phyloP scores from a whole-genome alignment of 108 stramenopile genomes.

The Fragilaria crotonensis region DNA sequence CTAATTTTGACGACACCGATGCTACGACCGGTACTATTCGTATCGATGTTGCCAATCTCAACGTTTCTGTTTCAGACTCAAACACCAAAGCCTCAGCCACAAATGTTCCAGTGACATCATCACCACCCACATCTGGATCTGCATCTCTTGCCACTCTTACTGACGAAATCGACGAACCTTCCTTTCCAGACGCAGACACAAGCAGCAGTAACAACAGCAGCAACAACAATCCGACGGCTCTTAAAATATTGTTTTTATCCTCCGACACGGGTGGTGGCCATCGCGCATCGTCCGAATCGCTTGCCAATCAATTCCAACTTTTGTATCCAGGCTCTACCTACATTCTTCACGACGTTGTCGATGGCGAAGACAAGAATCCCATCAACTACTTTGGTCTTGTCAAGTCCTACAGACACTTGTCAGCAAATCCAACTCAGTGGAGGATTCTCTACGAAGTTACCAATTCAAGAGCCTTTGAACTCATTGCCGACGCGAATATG shows the following conservation, averaged over 20 bases:
- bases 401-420: conserved; percentile 64
- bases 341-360: conserved; percentile 61
- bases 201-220: too few relatives aligned
- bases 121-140: too few relatives aligned
- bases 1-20: too few relatives aligned
- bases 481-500: conserved; percentile 67
- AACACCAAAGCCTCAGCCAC: too few relatives aligned
- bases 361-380: conserved; percentile 44
- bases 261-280: conserved; percentile 97
- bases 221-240: conserved; percentile 20
- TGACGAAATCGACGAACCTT: too few relatives aligned
- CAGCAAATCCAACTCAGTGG: conserved; percentile 76
- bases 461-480: conserved; percentile 64
- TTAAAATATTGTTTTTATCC: conserved; percentile 88
- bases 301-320: conserved; percentile 77
- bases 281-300: conserved; percentile 86
- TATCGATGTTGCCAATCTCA: too few relatives aligned
- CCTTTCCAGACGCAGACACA: too few relatives aligned
- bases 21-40: too few relatives aligned
- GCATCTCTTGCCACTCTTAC: too few relatives aligned
- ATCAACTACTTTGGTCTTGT: conserved; percentile 71
- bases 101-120: too few relatives aligned
- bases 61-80: too few relatives aligned
- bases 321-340: conserved; percentile 78
- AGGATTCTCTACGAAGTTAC: conserved; percentile 68